Conservation (phyloP, 2,329 filamentous ascomycete genomes). For the Coleophoma eucalyptorum region DNA sequence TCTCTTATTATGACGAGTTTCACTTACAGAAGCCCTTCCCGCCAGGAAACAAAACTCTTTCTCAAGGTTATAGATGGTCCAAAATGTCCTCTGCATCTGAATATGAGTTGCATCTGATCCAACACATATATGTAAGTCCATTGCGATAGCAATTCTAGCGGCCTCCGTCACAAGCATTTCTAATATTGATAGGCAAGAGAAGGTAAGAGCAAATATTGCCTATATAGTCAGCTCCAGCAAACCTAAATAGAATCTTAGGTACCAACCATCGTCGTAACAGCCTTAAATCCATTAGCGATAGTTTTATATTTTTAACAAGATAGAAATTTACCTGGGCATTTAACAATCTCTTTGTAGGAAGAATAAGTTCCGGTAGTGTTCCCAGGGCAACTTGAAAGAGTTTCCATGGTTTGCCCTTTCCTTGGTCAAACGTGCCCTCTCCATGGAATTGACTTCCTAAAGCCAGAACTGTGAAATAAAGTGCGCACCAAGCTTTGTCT, state of each 20-base stretch:
- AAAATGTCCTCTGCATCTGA: slow-evolving; percentile 27
- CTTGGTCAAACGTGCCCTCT: slow-evolving; percentile 33
- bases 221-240: slow-evolving; percentile 5
- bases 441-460: slow-evolving; percentile 11
- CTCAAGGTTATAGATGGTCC: slow-evolving; percentile 36
- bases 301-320: too few species aligned
- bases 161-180: slow-evolving; percentile 29
- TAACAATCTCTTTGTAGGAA: too few species aligned
- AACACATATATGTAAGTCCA: too few species aligned
- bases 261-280: too few species aligned
- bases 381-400: slow-evolving; percentile 33
- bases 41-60: slow-evolving; percentile 29
- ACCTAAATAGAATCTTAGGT: too few species aligned
- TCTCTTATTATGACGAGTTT: neutral
- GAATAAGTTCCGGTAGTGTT: slow-evolving; percentile 26
- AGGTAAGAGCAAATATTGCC: slow-evolving; percentile 32
- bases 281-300: too few species aligned
- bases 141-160: slow-evolving; percentile 22
- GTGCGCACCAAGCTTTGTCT: slow-evolving; percentile 16
- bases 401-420: slow-evolving; percentile 34
- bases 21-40: slow-evolving; percentile 27
- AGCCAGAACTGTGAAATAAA: slow-evolving; percentile 30
- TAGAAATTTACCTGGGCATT: too few species aligned
- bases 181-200: slow-evolving; percentile 30
- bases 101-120: too few species aligned